These are phyloP conservation scores for Diversispora epigaea DNA, from an alignment of 192 early-diverging fungal species.

Conservation along the genomic window DNA sequence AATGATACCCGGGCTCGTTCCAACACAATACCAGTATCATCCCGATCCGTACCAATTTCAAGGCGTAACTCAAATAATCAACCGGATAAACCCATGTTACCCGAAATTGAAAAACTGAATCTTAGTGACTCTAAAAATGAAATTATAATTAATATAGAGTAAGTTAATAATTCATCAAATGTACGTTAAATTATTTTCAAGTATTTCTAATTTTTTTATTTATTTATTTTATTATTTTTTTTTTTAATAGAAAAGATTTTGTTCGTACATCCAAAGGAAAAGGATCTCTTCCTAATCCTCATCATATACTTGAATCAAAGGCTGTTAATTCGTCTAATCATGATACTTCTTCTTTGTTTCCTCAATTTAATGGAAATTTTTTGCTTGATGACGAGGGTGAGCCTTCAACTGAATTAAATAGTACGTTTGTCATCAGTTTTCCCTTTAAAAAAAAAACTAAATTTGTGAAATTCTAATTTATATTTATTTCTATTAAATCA, in stretches of 20 bases:
- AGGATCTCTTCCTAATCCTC: background rate
- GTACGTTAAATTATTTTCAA: background rate
- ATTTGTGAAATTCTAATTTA: background rate
- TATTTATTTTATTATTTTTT: conserved; percentile 19
- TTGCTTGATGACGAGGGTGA: conserved; percentile 51
- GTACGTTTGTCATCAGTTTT: conserved; percentile 11
- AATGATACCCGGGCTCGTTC: conserved; percentile 35
- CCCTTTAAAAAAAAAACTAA: background rate
- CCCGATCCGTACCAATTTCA: conserved; percentile 65
- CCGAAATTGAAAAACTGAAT: conserved; percentile 43
- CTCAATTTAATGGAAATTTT: conserved; percentile 48
- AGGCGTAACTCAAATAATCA: conserved; percentile 72
- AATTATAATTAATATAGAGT: conserved; percentile 34
- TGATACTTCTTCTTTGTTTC: conserved; percentile 38
- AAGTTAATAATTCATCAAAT: conserved; percentile 17
- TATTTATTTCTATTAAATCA: background rate
- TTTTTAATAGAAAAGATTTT: conserved; percentile 11
- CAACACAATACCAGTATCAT: conserved; percentile 32
- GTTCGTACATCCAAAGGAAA: background rate
- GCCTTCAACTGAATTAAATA: background rate
- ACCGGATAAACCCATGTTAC: conserved; percentile 34
- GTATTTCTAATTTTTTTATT: background rate
- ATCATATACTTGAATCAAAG: background rate
- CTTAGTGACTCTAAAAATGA: conserved; percentile 37
- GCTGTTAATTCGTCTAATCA: background rate